Evolutionary conservation across 495 filamentous ascomycete species (phyloP), one percentile per base, ranked within the genome.

Genomic region (Extremus antarcticus): DNA sequence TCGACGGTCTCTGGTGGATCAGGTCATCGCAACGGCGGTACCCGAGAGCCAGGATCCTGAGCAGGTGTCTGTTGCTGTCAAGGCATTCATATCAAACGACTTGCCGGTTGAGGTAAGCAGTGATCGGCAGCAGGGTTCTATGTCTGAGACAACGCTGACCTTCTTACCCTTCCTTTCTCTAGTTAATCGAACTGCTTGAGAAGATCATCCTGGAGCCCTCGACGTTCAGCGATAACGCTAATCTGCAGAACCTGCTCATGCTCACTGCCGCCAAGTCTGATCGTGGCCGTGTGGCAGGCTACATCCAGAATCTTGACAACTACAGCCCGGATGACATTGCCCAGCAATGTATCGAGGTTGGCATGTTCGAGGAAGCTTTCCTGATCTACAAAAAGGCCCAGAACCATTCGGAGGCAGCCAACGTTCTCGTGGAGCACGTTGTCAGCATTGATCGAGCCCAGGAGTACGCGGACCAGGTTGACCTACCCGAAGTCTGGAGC

Each of bases 171-270:
- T n/a, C n/a, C n/a, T n/a, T n/a, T n/a, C n/a, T n/a, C n/a, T n/a
- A n/a, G n/a, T n/a, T n/a, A n/a, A n/a, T 99, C 56, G 94, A 99
- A 70, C 80, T 99, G 41, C 79, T 99, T 13, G 94, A 99, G 74
- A 99, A 99, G 83, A 99, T 99, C 56, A 92, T 99, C 48, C 78
- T 99, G 20, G 94, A 99, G 72, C 94, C 94, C 17, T 94, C 90
- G 10, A 84, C 87, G 22, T 97, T 99, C 77, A 95, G 87, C 61
- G 94, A 99, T 73, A 97, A 97, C 70, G 79, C 84, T 61, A 96
- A 85, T 68, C 78, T 99, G 59, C 94, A 99, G 68, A 99, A 97
- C 67, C 73, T 99, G 54, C 77, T 99, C 56, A 96, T 99, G 74
- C 82, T 96, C 63, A 99, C 94, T 46, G 92, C 94, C 25, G 88